Percentiles rank a stretch among this genome's conserved stretches.
These are phyloP conservation scores for Penicillium flavigenum DNA, from an alignment of 495 filamentous ascomycete species.

Conservation along the genomic window DNA sequence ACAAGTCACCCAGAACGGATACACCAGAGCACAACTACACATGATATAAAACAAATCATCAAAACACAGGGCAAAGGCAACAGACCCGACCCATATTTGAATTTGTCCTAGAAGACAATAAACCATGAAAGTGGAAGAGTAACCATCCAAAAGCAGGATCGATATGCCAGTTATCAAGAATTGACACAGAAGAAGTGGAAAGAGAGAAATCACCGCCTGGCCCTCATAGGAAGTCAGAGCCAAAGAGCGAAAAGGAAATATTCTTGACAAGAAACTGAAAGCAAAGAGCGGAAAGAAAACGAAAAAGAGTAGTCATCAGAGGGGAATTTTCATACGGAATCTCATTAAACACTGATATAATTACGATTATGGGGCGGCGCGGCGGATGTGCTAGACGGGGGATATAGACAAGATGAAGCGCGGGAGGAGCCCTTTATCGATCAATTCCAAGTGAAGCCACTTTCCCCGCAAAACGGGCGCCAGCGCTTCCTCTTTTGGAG, in stretches of 20 bases:
- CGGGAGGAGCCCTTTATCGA: conserved; percentile 25
- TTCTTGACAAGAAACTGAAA: not conserved
- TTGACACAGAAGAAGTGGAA: conserved; percentile 3
- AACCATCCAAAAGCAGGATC: not conserved
- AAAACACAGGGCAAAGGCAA: conserved; percentile 1
- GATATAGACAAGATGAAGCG: conserved; percentile 8
- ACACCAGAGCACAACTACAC: not conserved
- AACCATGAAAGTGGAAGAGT: not conserved
- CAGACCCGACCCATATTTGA: conserved; percentile 4
- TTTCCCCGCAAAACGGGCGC: conserved; percentile 49
- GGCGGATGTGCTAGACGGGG: conserved; percentile 6
- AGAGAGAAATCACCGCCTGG: not conserved
- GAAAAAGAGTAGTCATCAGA: conserved; percentile 18
- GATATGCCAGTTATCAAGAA: not conserved
- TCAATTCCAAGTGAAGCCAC: conserved; percentile 49
- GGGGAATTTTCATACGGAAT: conserved; percentile 22
- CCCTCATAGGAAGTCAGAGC: not conserved
- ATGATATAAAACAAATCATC: not conserved
- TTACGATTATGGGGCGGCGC: conserved; percentile 19
- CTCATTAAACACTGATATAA: conserved; percentile 29
- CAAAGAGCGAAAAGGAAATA: not conserved
- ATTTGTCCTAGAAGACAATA: not conserved
- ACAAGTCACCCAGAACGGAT: not conserved
- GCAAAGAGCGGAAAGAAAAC: conserved; percentile 7
- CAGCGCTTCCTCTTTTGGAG: conserved; percentile 53